A percentile compares a stretch with the other conserved stretches of the same genome.
Conservation (phyloP, 2,329 filamentous ascomycete species). For the Penicillium griseofulvum region DNA sequence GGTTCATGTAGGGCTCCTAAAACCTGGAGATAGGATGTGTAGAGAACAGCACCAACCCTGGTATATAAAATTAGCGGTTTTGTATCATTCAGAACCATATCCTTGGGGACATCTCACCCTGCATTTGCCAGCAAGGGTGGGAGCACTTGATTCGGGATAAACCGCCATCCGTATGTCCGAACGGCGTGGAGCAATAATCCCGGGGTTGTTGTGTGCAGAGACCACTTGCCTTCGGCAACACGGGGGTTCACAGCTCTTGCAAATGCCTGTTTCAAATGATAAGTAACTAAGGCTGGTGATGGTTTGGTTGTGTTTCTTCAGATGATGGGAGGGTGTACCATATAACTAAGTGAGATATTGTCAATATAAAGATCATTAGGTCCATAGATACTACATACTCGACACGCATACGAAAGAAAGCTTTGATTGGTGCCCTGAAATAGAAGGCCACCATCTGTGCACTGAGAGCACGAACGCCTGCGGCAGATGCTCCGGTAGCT, state of each 20-base stretch:
- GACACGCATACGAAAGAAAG: constrained; percentile 85
- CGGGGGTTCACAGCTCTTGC: constrained; percentile 62
- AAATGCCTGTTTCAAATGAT: constrained; percentile 50
- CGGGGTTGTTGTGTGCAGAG: constrained; percentile 60
- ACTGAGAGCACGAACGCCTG: constrained; percentile 77
- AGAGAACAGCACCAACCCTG: constrained; percentile 61
- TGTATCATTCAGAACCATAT: background rate
- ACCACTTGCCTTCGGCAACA: constrained; percentile 50
- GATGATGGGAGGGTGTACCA: constrained; percentile 40
- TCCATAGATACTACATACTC: constrained; percentile 61
- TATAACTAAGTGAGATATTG: constrained; percentile 44
- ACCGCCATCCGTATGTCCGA: constrained; percentile 60
- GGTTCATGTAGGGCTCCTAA: constrained; percentile 59
- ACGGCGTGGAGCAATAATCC: constrained; percentile 61
- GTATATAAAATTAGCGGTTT: background rate
- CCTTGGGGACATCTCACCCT: constrained; percentile 38
- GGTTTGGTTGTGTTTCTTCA: constrained; percentile 5
- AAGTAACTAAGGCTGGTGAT: constrained; percentile 6
- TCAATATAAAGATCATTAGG: constrained; percentile 1
- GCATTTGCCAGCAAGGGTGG: constrained; percentile 64
- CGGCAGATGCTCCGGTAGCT: constrained; percentile 75
- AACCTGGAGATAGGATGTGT: constrained; percentile 62
- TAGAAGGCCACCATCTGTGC: constrained; percentile 86
- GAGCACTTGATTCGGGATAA: constrained; percentile 63
- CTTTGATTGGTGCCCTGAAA: constrained; percentile 85